Evolutionary conservation across 352 stramenopile genomes (phyloP), one percentile per base, ranked within the genome.

Genomic region (Halophytophthora polymorphica): DNA sequence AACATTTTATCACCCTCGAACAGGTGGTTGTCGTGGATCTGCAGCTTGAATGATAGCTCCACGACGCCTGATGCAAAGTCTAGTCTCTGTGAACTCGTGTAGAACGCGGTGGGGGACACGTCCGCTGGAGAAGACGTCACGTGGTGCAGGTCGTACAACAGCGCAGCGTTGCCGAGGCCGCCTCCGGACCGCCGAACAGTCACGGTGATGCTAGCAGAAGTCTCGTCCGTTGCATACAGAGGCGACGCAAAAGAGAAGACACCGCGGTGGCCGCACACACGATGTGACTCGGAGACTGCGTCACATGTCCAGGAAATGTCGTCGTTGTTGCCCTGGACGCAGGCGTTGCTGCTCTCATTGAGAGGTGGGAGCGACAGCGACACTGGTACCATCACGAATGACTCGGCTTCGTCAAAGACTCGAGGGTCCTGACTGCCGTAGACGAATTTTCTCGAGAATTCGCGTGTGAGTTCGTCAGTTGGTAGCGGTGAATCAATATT

Each of bases 381-480:
- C 6, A 49, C 34, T 46, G 58, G 54, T 64, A 71, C 38, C 66
- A 85, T 37, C 52, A 74, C 66, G 81, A 77, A 97, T 3, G 73
- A 44, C 53, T 98, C 95, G 12, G 88, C 90, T 51, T 98, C 92
- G 63, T 97, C 93, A 72, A 98, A 98, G 33, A 88, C 76, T 29
- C 86, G 72, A 10, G 80, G 71, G 40, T 93, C 71, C 52, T 96
- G 83, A 29, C 85, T 97, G 12, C 89, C 91, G 65, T 97, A 98
- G 28, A 90, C 84, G 36, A 97, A 87, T 12, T 61, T 76, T 46
- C 91, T 83, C 23, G 86, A 96, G 35, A 98, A 88, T 50, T 98
- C 90, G 28, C 95, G 85, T 11, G 45, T 59, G 11, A 83, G 44
- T 50, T 98, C 95, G 56, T 98, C 95, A 13, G 77, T 64, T 1